A percentile compares a stretch with the other conserved stretches of the same genome.
Conservation (phyloP, 805 yeast species). For the Pichia phayaonensis region DNA sequence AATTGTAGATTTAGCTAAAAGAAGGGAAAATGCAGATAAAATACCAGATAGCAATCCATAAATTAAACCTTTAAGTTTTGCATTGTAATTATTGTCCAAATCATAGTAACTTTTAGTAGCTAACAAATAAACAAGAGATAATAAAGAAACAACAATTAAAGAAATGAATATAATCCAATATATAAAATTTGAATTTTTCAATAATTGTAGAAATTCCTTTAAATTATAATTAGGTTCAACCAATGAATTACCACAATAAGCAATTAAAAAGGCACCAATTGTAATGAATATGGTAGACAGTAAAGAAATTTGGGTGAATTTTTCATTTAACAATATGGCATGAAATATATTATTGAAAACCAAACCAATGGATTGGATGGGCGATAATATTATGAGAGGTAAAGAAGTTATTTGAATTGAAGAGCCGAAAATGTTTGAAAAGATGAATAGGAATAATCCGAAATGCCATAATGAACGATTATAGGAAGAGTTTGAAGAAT, state of each 20-base stretch:
- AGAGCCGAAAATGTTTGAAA: conserved; percentile 73
- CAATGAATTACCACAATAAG: conserved; percentile 65
- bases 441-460: conserved; percentile 64
- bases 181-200: conserved; percentile 40
- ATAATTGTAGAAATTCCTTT: conserved; percentile 37
- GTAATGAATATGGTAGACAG: conserved; percentile 63
- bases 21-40: conserved; percentile 75
- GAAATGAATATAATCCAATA: conserved; percentile 44
- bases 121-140: conserved; percentile 24
- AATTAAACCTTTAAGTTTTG: conserved; percentile 48
- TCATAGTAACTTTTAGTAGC: not conserved
- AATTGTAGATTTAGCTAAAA: conserved; percentile 78
- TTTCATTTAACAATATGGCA: conserved; percentile 56
- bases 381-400: conserved; percentile 73
- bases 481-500: conserved; percentile 28
- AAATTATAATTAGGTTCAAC: conserved; percentile 47
- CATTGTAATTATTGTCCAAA: not conserved
- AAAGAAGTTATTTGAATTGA: conserved; percentile 76
- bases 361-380: conserved; percentile 81
- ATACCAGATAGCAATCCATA: conserved; percentile 70
- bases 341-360: conserved; percentile 79
- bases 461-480: conserved; percentile 62
- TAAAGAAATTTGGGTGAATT: conserved; percentile 49
- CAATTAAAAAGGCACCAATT: conserved; percentile 70
- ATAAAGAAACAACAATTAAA: conserved; percentile 22